phyloP scores from a whole-genome alignment of 495 filamentous ascomycete species.

The Lasiosphaeria hispida region DNA sequence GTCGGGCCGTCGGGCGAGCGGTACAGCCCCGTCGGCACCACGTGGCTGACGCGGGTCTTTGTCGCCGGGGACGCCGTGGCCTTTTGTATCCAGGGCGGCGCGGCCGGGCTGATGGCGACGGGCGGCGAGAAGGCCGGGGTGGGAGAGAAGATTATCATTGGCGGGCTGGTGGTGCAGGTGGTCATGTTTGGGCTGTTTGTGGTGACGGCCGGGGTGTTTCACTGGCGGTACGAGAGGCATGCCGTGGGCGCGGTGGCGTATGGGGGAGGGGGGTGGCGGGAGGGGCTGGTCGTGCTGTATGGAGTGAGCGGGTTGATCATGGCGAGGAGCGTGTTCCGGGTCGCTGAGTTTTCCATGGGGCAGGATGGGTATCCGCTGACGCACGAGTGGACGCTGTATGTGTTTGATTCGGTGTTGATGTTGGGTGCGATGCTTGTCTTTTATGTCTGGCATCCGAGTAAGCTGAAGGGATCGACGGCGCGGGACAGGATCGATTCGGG shows the following conservation, averaged over 20 bases:
- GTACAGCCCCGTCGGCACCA: conserved; percentile 30
- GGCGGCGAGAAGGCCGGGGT: conserved; percentile 14
- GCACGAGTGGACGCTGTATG: conserved; percentile 58
- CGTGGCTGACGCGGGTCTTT: conserved; percentile 45
- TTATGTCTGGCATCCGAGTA: conserved; percentile 41
- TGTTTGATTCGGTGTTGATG: conserved; percentile 62
- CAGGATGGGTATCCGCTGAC: conserved; percentile 46
- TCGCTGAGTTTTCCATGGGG: conserved; percentile 59
- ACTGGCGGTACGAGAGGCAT: conserved; percentile 12
- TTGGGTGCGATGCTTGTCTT: conserved; percentile 49
- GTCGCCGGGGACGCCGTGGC: conserved; percentile 37
- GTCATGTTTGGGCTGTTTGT: conserved; percentile 51
- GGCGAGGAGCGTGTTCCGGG: conserved; percentile 56
- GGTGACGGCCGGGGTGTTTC: conserved; percentile 38
- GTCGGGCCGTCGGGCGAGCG: conserved; percentile 31
- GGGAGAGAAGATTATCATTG: conserved; percentile 45
- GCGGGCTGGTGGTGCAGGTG: conserved; percentile 46
- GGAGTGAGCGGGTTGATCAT: conserved; percentile 53
- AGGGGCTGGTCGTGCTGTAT: conserved; percentile 53
- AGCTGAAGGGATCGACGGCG: too few species aligned
- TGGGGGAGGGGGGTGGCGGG: conserved; percentile 39
- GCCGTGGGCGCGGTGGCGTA: not conserved
- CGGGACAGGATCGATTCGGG: not conserved
- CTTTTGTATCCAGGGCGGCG: conserved; percentile 36
- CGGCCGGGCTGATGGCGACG: conserved; percentile 32